phyloP scores from a whole-genome alignment of 164 flowering plant genomes.

The Vitis rotundifolia region DNA sequence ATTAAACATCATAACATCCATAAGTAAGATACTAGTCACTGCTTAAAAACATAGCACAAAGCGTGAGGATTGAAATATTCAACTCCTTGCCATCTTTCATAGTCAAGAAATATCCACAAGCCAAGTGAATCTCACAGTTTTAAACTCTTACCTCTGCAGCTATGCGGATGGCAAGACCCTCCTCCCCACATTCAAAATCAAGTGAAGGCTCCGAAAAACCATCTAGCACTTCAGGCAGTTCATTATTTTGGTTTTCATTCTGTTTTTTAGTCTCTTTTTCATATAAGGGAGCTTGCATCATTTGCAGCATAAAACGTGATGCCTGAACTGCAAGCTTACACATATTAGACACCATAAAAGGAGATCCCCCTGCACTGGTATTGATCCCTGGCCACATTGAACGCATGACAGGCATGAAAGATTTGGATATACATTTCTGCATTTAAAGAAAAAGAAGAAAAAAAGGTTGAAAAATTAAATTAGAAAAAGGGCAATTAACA shows the following conservation, averaged over 20 bases:
- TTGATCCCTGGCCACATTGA: slow-evolving; percentile 92
- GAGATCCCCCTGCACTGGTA: slow-evolving; percentile 67
- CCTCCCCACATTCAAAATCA: slow-evolving; percentile 55
- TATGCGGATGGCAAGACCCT: slow-evolving; percentile 90
- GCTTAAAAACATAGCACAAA: no score
- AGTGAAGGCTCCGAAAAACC: slow-evolving; percentile 28
- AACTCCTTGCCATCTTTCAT: no score
- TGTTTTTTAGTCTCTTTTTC: slow-evolving; percentile 34
- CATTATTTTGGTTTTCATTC: slow-evolving; percentile 26
- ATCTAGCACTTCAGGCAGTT: slow-evolving; percentile 29
- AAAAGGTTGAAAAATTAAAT: no score
- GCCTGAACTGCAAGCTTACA: slow-evolving; percentile 88
- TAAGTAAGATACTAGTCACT: no score
- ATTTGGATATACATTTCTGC: slow-evolving; percentile 77
- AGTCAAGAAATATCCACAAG: no score
- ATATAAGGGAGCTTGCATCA: slow-evolving; percentile 86
- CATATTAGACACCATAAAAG: slow-evolving; percentile 59
- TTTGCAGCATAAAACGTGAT: slow-evolving; percentile 93
- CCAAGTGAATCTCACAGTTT: neutral
- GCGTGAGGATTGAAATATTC: no score
- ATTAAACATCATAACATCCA: no score
- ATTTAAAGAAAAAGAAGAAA: slow-evolving; percentile 9
- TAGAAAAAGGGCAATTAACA: no score
- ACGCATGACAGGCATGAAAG: slow-evolving; percentile 83
- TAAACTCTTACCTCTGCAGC: slow-evolving; percentile 65